Base-by-base conservation (phyloP, 371 early-diverging fungal genomes). In the Mycotypha africana region DNA sequence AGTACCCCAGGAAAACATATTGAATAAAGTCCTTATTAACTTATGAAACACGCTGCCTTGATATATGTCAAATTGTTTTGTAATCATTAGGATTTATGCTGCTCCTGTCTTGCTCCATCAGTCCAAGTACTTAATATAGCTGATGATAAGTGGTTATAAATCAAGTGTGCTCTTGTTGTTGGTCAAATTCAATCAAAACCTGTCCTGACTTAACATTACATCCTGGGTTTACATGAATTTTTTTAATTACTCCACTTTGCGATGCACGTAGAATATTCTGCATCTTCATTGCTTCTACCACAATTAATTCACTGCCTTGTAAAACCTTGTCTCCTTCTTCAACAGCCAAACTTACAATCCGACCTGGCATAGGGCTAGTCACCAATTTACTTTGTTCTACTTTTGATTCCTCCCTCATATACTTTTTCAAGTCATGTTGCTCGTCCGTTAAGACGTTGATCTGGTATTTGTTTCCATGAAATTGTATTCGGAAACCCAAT, bases 251-350 rank as follows among this genome's bases (percentile, higher is more conserved):
- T 38, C 95, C 96, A 4, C 75, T 81, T 7, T 81, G 75, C 5
- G 89, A 76, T 8, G 95, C 84, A 2, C 88, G 76, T 36, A 97
- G 60, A 6, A 95, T 89, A 54, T 97, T 95, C 54, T 96, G 94
- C 97, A 97, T 97, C 74, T 97, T 97, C 98, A 97, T 97, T 20
- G 98, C 98, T 67, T 97, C 98, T 4, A 97, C 89, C 0, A 93
- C 86, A 0, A 86, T 89, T 8, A 97, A 60, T 53, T 92, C 93
- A 4, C 71, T 67, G 1, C 98, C 98, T 64, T 92, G 86, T 3
- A 80, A 72, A 41, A 78, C 82, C 15, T 75, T 65, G 52, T 97
- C 91, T 12, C 94, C 95, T 21, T 65, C 83, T 62, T 84, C 80
- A 35, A 93, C 93, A 16, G 85, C 79, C 1, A 97, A 66, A 24